Conservation (phyloP, 305 asterid species). For the Plantago coronopus region DNA sequence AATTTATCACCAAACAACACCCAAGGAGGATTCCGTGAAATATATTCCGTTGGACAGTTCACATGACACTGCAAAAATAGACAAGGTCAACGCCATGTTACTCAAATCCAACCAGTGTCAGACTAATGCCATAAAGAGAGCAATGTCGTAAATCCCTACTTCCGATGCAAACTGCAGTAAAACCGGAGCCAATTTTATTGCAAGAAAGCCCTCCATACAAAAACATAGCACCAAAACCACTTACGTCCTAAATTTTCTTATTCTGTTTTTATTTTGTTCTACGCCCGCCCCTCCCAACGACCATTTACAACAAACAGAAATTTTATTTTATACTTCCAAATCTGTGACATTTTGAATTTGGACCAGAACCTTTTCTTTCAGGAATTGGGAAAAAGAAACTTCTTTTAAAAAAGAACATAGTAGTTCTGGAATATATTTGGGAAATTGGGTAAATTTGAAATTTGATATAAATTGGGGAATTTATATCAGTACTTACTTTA, state of each 20-base stretch:
- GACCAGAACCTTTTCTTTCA: too few relatives aligned
- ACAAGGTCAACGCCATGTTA: background rate
- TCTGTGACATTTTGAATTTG: too few relatives aligned
- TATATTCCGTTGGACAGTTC: constrained; percentile 39
- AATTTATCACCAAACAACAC: constrained; percentile 38
- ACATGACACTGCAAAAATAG: constrained; percentile 64
- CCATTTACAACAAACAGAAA: too few relatives aligned
- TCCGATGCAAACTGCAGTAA: background rate
- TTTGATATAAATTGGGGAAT: too few relatives aligned
- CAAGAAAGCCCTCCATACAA: background rate
- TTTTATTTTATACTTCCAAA: too few relatives aligned
- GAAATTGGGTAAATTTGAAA: too few relatives aligned
- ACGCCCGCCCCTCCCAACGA: too few relatives aligned
- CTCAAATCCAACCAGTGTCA: background rate
- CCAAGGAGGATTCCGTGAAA: constrained; percentile 49
- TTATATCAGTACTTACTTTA: too few relatives aligned
- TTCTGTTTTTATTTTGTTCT: too few relatives aligned
- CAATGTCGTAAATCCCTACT: background rate
- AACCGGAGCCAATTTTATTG: background rate
- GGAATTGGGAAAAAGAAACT: too few relatives aligned
- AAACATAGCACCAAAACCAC: background rate
- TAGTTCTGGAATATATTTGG: too few relatives aligned
- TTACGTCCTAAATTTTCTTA: background rate
- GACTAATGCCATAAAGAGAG: background rate
- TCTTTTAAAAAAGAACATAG: too few relatives aligned